A percentile compares a stretch with the other conserved stretches of the same genome.
phyloP scores from a whole-genome alignment of 768 basidiomycete genomes.

The Termitomyces bulborhizus region DNA sequence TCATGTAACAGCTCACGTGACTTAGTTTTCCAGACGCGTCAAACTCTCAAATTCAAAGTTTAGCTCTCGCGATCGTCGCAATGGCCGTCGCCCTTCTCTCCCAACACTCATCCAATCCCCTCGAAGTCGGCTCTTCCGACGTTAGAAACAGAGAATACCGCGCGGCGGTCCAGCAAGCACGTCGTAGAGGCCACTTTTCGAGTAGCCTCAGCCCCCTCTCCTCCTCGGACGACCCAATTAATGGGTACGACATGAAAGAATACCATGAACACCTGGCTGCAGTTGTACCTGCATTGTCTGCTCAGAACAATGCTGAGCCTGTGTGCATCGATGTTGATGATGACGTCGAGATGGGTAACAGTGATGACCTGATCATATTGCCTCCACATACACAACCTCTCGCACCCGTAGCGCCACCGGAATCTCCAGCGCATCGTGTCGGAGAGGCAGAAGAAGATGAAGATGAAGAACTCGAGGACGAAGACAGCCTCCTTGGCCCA shows the following conservation, averaged over 20 bases:
- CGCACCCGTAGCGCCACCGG: not conserved
- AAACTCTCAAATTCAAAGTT: not conserved
- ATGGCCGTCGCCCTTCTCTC: constrained; percentile 45
- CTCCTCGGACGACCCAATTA: constrained; percentile 51
- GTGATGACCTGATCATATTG: constrained; percentile 31
- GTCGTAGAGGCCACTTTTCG: constrained; percentile 11
- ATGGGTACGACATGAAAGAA: constrained; percentile 31
- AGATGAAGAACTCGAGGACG: constrained; percentile 14
- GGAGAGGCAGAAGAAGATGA: not conserved
- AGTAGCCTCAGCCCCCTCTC: constrained; percentile 22
- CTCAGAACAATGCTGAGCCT: constrained; percentile 7
- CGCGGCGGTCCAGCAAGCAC: constrained; percentile 23
- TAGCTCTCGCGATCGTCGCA: not conserved
- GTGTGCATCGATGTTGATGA: constrained; percentile 41
- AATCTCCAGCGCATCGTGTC: not conserved
- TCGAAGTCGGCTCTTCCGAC: constrained; percentile 63
- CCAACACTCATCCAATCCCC: constrained; percentile 69
- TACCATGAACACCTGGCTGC: constrained; percentile 48
- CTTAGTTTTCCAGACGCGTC: constrained; percentile 9
- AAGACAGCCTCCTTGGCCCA: constrained; percentile 27
- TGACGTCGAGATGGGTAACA: constrained; percentile 40
- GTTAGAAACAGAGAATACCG: constrained; percentile 40
- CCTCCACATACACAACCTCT: not conserved
- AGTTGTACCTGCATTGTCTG: constrained; percentile 27
- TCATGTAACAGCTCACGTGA: constrained; percentile 9